Evolutionary conservation across 1,284 basidiomycete species (phyloP), one percentile per base, ranked within the genome.

Genomic region (Termitomyces sp.): DNA sequence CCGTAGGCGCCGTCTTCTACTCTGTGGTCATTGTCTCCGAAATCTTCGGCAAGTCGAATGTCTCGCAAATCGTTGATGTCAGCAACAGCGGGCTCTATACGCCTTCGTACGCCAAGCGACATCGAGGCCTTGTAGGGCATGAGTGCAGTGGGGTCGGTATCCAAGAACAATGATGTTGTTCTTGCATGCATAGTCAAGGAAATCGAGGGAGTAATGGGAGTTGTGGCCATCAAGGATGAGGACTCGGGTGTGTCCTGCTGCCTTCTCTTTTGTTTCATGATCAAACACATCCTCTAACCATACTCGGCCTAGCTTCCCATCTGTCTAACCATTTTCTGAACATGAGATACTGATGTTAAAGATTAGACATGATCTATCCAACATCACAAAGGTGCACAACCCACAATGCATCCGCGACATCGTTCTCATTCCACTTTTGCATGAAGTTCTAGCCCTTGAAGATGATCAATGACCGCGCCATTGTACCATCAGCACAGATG

Each of bases 21-120:
- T 78, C 87, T 0, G 73, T 81, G 4, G 68, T 91, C 30, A 74
- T 84, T 49, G 72, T 88, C 39, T 80, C 88, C 5, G 88, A 92
- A 67, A 75, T 78, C 1, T 74, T 92, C 45, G 87, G 87, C 1
- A 69, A 73, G 33, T 79, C 81, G 41, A 83, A 84, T 65, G 69
- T 67, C 5, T 78, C 80, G 0, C 84, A 79, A 59, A 74, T 90
- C 52, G 68, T 87, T 51, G 88, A 90, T 64, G 73, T 86, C 36
- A 64, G 71, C 36, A 68, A 73, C 53, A 83, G 85, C 62, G 65
- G 62, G 59, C 67, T 70, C 6, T 80, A 71, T 60, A 86, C 84
- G 5, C 88, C 90, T 0, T 83, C 79, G 1, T 92, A 91, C 64
- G 86, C 81, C 69, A 72, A 0, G 71, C 67, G n/a, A 74, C 67